Conservation (phyloP, 2,329 filamentous ascomycete species). For the Cryphonectria nitschkei region DNA sequence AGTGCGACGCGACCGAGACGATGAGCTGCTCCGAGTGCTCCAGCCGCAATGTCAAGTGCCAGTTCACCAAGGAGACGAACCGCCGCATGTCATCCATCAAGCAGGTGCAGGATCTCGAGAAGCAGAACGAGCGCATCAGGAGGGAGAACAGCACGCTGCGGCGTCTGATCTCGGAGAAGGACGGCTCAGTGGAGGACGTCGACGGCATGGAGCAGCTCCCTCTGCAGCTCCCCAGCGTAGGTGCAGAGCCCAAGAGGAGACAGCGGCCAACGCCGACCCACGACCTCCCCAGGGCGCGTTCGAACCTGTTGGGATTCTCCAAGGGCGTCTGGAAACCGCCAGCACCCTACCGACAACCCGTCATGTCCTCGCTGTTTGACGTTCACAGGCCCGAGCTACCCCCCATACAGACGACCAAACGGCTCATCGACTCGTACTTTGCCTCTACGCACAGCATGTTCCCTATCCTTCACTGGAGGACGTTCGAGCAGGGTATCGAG, state of each 20-base stretch:
- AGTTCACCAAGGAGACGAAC: constrained; percentile 99
- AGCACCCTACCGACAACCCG: constrained; percentile 63
- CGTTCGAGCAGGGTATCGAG: constrained; percentile 76
- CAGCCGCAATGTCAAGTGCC: constrained; percentile 93
- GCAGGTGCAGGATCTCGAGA: constrained; percentile 96
- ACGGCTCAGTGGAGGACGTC: constrained; percentile 44
- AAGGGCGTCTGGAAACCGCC: constrained; percentile 82
- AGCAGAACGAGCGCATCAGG: constrained; percentile 79
- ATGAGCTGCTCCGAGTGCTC: constrained; percentile 97
- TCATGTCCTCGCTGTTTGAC: constrained; percentile 50
- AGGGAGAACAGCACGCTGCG: constrained; percentile 78
- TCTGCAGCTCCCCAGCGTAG: constrained; percentile 66
- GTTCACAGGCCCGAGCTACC: constrained; percentile 69
- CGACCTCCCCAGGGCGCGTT: constrained; percentile 72
- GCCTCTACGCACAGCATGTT: constrained; percentile 77
- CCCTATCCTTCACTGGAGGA: constrained; percentile 87
- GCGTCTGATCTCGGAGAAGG: constrained; percentile 61
- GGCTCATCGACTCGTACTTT: constrained; percentile 76
- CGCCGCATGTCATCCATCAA: constrained; percentile 99
- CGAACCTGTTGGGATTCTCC: constrained; percentile 73
- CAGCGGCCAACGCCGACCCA: constrained; percentile 64
- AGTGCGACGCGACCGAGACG: constrained; percentile 96
- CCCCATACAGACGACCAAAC: constrained; percentile 69
- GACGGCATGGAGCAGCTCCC: constrained; percentile 51
- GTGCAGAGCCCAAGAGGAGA: constrained; percentile 66